Base-by-base conservation (phyloP, 2,329 filamentous ascomycete species). In the Penicillium sumatraense region DNA sequence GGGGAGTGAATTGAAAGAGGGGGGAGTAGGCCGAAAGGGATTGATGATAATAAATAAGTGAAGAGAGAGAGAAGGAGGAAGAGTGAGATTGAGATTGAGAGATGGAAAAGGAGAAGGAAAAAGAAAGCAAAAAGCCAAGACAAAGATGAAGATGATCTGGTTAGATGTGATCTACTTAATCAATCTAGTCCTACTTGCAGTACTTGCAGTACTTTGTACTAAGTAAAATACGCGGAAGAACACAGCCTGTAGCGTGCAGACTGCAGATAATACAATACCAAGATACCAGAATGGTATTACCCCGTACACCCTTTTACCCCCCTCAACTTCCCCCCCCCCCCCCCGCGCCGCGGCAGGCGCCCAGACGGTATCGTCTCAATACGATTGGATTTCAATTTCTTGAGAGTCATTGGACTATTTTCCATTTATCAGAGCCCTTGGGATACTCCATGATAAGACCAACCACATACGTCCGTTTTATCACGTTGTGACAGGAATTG, bases 391-490 rank as follows among this genome's bases (percentile, higher is more conserved):
- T 49, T 18, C n/a, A 36, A 33, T 49, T 16, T 33, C 35, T 48
- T 21, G 36, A 24, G 40, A 42, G 38, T 42, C 38, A 42, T 42
- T 24, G 21, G 20, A n/a, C 20, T 42, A 20, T 42, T 42, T 42
- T 42, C 46, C 24, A 55, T 64, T 64, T 64, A 63, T 64, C 63
- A 62, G n/a, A n/a, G n/a, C n/a, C n/a, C n/a, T 14, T 31, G 14
- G 4, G 14, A 64, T 60, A 45, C 49, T 18, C 46, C 35, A 52
- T 50, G 60, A 62, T 65, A 66, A 68, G 61, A 62, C 69, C 69
- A 72, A 72, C 69, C 69, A 72, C 66, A 62, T 44, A 55, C 16
- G 47, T 45, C 54, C 52, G 45, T 61, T 21, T 42, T 59, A 56
- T 58, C 69, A 71, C 69, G 69, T 71, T 72, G 60, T 54, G 56